These are phyloP conservation scores for Paramecium caudatum DNA, from an alignment of 73 alveolate species.

Conservation along the genomic window DNA sequence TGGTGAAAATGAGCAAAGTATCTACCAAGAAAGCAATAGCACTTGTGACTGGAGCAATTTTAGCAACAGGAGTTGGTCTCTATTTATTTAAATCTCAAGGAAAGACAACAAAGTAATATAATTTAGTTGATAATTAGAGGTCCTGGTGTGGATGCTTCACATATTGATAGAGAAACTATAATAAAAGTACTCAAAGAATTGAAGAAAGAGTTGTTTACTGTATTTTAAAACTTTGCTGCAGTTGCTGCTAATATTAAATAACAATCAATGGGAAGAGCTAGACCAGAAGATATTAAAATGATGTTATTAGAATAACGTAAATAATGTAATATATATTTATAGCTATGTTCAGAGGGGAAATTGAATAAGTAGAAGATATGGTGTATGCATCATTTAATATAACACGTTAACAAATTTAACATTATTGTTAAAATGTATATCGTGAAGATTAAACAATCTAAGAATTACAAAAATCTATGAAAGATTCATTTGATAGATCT, in stretches of 20 bases:
- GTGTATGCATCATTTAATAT: not conserved
- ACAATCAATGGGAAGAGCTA: slow-evolving; percentile 67
- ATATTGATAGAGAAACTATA: slow-evolving; percentile 61
- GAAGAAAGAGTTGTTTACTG: slow-evolving; percentile 72
- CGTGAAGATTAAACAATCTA: slow-evolving; percentile 31
- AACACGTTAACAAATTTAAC: not conserved
- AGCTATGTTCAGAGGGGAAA: slow-evolving; percentile 70
- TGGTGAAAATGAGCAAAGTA: slow-evolving; percentile 51
- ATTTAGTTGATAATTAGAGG: not conserved
- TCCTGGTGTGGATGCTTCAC: not conserved
- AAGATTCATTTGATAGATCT: slow-evolving; percentile 58
- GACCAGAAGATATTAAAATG: slow-evolving; percentile 66
- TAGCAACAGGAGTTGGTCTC: not conserved
- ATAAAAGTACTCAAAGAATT: slow-evolving; percentile 65
- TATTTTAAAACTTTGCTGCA: slow-evolving; percentile 60
- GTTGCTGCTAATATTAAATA: slow-evolving; percentile 32
- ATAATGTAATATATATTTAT: not conserved
- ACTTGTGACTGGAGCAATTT: not conserved
- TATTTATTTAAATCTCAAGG: not conserved
- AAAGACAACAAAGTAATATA: not conserved
- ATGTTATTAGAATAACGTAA: slow-evolving; percentile 65
- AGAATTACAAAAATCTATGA: slow-evolving; percentile 18
- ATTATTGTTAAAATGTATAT: slow-evolving; percentile 29
- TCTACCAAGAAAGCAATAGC: not conserved
- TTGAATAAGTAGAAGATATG: slow-evolving; percentile 35